Evolutionary conservation across 2,329 filamentous ascomycete species (phyloP), one percentile per base, ranked within the genome.

Genomic region (Alternaria solani): DNA sequence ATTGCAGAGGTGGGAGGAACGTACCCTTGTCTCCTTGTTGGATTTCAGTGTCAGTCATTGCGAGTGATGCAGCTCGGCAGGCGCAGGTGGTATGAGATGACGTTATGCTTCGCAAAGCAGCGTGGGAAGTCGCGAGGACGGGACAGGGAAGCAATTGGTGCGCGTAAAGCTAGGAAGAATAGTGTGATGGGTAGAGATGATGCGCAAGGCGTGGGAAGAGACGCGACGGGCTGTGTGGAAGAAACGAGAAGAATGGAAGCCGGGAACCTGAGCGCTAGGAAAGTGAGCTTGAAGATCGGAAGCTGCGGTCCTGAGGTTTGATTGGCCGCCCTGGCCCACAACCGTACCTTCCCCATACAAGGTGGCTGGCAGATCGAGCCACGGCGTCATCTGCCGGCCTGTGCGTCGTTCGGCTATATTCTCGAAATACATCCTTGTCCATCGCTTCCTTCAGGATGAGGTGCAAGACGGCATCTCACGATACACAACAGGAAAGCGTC

Each of bases 21-120:
- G 43, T 70, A 78, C 76, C 76, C 74, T 78, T 66, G 54, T 78
- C 76, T 58, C 76, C 76, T 51, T 77, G 54, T 48, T 78, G 73
- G 46, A 78, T 70, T 57, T 77, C 63, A 28, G 70, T 70, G 36
- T 78, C 75, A 43, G 75, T 71, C 76, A 78, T 78, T 57, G 47
- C 73, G 70, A 57, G 60, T 20, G 57, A 63, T 57, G 55, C 54
- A 36, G 43, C 53, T 54, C 28, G 51, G 48, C 46, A 60, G 63
- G 64, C 46, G 62, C 67, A 64, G 55, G 47, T 56, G 58, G 53
- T 57, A 51, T 56, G 58, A 44, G 64, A 75, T 75, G 73, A 77
- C 71, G 74, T 75, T 69, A 70, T 75, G 61, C 55, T 65, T 51
- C 51, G 57, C 58, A 60, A 67, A 57, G 36, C 58, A 57, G 63